A percentile compares a stretch with the other conserved stretches of the same genome.
Conservation (phyloP, 139 green algal genomes). For the Zygnema cylindricum region DNA sequence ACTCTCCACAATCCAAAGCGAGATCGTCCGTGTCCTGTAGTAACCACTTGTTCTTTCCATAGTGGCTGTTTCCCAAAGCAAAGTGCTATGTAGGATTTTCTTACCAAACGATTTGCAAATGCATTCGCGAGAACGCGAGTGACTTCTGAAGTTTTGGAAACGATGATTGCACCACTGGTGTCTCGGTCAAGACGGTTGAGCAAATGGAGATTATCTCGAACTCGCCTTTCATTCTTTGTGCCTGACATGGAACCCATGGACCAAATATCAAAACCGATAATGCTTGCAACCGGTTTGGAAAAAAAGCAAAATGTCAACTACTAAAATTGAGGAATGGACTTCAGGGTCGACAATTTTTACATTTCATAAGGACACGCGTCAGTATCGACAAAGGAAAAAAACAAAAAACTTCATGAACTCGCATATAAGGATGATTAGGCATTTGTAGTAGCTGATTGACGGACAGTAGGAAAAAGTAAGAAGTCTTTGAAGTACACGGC, state of each 20-base stretch:
- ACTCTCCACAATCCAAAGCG: conserved; percentile 55
- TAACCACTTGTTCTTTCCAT: conserved; percentile 3
- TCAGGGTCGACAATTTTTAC: too few relatives aligned
- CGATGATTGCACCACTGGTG: conserved; percentile 51
- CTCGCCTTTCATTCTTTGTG: background rate
- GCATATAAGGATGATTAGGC: too few relatives aligned
- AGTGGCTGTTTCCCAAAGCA: conserved; percentile 1
- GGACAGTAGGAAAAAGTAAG: too few relatives aligned
- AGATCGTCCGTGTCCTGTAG: conserved; percentile 57
- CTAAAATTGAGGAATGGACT: too few relatives aligned
- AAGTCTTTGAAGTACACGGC: too few relatives aligned
- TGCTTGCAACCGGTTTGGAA: too few relatives aligned
- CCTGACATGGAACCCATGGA: background rate
- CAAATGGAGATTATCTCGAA: conserved; percentile 7
- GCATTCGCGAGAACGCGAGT: conserved; percentile 11
- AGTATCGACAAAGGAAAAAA: background rate
- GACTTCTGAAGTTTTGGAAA: conserved; percentile 30
- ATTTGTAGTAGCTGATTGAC: too few relatives aligned
- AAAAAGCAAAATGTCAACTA: background rate
- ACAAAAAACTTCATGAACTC: too few relatives aligned
- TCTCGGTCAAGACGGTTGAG: conserved; percentile 50
- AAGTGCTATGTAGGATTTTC: conserved; percentile 44
- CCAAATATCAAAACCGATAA: too few relatives aligned
- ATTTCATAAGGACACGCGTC: background rate
- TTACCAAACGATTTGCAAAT: conserved; percentile 29